Conservation (phyloP, 495 filamentous ascomycete genomes). For the Daldinia grandis region DNA sequence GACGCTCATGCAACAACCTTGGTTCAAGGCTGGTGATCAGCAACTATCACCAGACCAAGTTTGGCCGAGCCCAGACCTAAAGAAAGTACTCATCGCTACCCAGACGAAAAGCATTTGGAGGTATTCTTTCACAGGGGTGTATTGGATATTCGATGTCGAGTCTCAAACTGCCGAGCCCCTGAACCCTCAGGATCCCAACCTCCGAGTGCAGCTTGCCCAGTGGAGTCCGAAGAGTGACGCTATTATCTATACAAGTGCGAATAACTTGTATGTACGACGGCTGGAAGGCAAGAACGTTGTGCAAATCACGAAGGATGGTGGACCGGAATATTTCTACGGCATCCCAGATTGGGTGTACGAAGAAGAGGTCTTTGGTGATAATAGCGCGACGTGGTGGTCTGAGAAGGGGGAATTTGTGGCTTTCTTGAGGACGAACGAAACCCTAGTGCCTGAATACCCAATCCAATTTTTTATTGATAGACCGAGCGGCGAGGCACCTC, state of each 20-base stretch:
- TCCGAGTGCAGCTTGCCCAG: constrained; percentile 79
- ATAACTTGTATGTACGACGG: constrained; percentile 86
- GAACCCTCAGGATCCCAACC: constrained; percentile 71
- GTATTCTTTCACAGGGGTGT: constrained; percentile 82
- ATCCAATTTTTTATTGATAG: constrained; percentile 91
- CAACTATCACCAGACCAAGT: constrained; percentile 62
- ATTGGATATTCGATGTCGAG: constrained; percentile 94
- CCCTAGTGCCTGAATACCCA: constrained; percentile 89
- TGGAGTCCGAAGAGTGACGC: constrained; percentile 92
- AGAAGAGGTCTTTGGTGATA: constrained; percentile 86
- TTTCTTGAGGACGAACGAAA: constrained; percentile 92
- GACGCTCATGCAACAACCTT: constrained; percentile 75
- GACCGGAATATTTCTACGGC: constrained; percentile 88
- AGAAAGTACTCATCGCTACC: constrained; percentile 82
- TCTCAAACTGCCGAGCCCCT: constrained; percentile 81
- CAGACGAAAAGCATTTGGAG: constrained; percentile 80
- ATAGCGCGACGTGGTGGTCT: constrained; percentile 94
- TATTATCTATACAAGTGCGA: constrained; percentile 82
- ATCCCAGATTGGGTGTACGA: constrained; percentile 99
- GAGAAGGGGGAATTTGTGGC: constrained; percentile 86
- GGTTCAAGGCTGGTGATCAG: constrained; percentile 65
- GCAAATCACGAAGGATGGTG: constrained; percentile 86
- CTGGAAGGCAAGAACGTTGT: constrained; percentile 63
- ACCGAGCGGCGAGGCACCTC: constrained; percentile 78
- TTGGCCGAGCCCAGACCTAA: constrained; percentile 83